Conservation (phyloP, 108 stramenopile genomes). For the Nitzschia sp. region DNA sequence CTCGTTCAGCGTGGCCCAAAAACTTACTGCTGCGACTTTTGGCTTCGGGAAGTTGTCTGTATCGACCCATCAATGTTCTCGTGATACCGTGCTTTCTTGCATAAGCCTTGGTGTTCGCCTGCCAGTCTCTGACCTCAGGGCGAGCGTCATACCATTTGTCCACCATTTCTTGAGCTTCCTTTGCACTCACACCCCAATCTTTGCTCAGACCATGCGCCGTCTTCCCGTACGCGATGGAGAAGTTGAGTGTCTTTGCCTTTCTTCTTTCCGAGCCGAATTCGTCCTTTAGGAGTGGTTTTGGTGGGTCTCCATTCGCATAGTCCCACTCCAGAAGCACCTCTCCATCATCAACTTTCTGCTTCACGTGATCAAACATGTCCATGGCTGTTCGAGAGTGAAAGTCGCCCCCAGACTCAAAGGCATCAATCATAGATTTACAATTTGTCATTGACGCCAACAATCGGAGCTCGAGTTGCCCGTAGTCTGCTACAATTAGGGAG, state of each 20-base stretch:
- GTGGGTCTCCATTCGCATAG: conserved; percentile 86
- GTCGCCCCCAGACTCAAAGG: conserved; percentile 95
- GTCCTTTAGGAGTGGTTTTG: conserved; percentile 96
- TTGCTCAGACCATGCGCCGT: conserved; percentile 95
- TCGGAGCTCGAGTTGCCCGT: conserved; percentile 98
- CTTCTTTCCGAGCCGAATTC: conserved; percentile 95
- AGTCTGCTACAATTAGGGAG: conserved; percentile 96
- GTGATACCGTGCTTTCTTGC: conserved; percentile 79
- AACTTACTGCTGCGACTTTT: conserved; percentile 38
- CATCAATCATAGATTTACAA: conserved; percentile 97
- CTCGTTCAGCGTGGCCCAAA: conserved; percentile 84
- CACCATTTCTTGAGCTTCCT: conserved; percentile 93
- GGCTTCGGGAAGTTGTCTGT: conserved; percentile 90
- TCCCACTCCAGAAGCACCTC: conserved; percentile 99
- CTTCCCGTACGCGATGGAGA: conserved; percentile 99
- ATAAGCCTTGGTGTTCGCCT: conserved; percentile 68
- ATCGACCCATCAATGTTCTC: conserved; percentile 95
- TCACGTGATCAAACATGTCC: conserved; percentile 98
- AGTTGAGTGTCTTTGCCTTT: conserved; percentile 98
- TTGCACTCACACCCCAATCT: conserved; percentile 92
- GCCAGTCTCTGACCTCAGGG: conserved; percentile 97
- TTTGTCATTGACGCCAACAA: conserved; percentile 95
- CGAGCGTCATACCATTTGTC: conserved; percentile 95
- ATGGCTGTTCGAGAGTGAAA: conserved; percentile 98
- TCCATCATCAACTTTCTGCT: conserved; percentile 88